phyloP scores from a whole-genome alignment of 2,329 filamentous ascomycete species.

The Fulvia fulva region DNA sequence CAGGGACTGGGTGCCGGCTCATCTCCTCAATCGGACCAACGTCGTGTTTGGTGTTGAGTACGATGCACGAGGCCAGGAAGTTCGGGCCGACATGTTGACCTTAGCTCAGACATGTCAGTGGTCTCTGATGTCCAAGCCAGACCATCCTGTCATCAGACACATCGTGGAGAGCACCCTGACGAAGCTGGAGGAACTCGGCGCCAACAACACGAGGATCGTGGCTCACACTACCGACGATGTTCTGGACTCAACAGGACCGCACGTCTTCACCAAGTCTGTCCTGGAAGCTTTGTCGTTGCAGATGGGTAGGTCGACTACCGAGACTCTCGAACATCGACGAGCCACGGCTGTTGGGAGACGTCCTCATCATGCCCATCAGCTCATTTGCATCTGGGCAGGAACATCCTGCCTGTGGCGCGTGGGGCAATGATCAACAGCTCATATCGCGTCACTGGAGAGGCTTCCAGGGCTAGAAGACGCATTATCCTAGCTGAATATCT shows the following conservation, averaged over 20 bases:
- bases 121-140: constrained; percentile 17
- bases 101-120: constrained; percentile 16
- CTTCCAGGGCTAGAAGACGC: not conserved
- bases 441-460: not conserved
- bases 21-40: constrained; percentile 2
- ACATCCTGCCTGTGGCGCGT: not conserved
- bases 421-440: not conserved
- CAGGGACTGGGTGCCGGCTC: constrained; percentile 16
- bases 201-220: not conserved
- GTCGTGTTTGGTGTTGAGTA: constrained; percentile 20
- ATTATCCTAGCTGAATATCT: not conserved
- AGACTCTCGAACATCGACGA: too few species aligned
- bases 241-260: not conserved
- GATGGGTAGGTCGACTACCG: constrained; percentile 1
- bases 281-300: constrained; percentile 10
- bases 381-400: constrained; percentile 12
- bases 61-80: constrained; percentile 10
- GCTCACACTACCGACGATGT: constrained; percentile 10
- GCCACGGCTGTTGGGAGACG: constrained; percentile 15
- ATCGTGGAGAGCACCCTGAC: constrained; percentile 9
- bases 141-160: constrained; percentile 14
- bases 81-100: constrained; percentile 1
- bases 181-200: constrained; percentile 5
- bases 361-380: constrained; percentile 20
- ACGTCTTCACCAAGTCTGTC: constrained; percentile 20